Conservation (phyloP, 108 stramenopile species). For the Skeletonema potamos region DNA sequence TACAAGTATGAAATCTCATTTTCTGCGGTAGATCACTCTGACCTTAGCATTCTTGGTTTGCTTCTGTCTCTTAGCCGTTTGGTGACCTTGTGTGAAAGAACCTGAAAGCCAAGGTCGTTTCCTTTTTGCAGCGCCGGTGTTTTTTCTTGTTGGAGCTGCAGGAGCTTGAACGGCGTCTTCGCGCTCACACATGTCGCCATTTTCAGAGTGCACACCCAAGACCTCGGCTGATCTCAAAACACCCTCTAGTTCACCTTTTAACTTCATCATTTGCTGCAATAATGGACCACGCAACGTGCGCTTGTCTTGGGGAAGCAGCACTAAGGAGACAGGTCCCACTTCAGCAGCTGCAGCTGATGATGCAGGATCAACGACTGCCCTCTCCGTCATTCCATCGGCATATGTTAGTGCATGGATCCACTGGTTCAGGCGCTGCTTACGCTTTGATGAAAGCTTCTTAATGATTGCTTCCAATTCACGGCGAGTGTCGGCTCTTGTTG, state of each 20-base stretch:
- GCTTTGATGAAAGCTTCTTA: conserved; percentile 5
- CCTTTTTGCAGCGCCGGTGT: background rate
- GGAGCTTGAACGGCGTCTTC: background rate
- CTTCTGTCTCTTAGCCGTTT: background rate
- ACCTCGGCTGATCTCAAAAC: conserved; percentile 16
- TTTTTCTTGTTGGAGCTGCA: background rate
- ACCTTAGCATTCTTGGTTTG: conserved; percentile 9
- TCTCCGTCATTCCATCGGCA: conserved; percentile 39
- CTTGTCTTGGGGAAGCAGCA: conserved; percentile 23
- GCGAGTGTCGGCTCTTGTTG: background rate
- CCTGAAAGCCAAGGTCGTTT: background rate
- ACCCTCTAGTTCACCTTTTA: conserved; percentile 21
- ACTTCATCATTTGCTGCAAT: conserved; percentile 35
- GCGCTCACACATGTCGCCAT: background rate
- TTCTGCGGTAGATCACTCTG: conserved; percentile 24
- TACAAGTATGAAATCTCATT: background rate
- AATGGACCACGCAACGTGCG: conserved; percentile 10
- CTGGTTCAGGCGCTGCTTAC: conserved; percentile 20
- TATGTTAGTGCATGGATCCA: conserved; percentile 44
- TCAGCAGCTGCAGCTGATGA: background rate
- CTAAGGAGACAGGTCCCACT: conserved; percentile 20
- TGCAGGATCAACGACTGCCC: conserved; percentile 31
- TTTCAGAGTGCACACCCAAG: conserved; percentile 13
- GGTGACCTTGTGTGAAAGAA: background rate
- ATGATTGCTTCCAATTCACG: conserved; percentile 21